Evolutionary conservation across 2,329 filamentous ascomycete genomes (phyloP).

Genomic region (Metarhizium album): DNA sequence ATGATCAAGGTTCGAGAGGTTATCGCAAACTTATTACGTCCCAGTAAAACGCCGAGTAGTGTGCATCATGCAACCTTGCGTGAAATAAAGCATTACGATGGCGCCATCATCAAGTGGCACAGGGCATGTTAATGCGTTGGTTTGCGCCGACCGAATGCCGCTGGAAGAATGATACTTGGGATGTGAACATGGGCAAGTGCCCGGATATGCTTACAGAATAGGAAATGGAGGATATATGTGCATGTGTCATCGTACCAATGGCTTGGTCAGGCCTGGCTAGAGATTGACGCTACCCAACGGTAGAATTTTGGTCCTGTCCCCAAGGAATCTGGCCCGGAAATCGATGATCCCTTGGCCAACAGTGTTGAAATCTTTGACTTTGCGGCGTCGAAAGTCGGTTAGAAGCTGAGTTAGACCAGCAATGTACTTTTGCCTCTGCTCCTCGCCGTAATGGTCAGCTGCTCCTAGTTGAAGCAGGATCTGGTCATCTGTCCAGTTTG

Average conservation of each 20-base stretch:
- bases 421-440: conserved; percentile 51
- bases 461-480: conserved; percentile 63
- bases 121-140: neutral
- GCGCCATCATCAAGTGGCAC: neutral
- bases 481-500: conserved; percentile 50
- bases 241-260: neutral
- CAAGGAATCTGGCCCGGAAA: conserved; percentile 53
- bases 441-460: conserved; percentile 50
- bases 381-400: conserved; percentile 45
- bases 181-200: neutral
- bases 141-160: neutral
- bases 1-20: neutral
- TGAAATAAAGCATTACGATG: neutral
- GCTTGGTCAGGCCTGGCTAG: conserved; percentile 8
- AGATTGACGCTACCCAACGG: conserved; percentile 39
- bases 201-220: conserved; percentile 5
- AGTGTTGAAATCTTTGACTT: conserved; percentile 53
- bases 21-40: neutral
- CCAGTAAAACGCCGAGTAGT: neutral
- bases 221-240: neutral
- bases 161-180: neutral
- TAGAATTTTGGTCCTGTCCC: conserved; percentile 53
- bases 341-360: conserved; percentile 58
- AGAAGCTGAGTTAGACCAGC: conserved; percentile 51
- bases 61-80: neutral